Evolutionary conservation across 768 basidiomycete species (phyloP).

Genomic region (Rhodosporidiobolus sp.): DNA sequence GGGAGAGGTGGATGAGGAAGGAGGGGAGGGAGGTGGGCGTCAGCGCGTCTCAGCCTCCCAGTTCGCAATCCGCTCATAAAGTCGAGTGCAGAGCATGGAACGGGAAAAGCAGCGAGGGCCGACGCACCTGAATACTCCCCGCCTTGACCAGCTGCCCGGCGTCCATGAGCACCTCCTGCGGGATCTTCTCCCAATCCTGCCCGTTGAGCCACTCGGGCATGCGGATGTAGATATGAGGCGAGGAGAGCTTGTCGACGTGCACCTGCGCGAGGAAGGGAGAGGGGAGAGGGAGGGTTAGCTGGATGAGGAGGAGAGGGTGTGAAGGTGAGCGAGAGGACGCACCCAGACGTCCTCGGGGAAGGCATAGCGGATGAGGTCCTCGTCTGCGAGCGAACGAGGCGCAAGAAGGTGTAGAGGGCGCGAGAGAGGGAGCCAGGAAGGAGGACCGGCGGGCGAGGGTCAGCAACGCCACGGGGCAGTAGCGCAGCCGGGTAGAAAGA

Average conservation of each 20-base stretch:
- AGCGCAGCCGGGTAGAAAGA: background rate
- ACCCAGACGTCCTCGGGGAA: slow-evolving; percentile 60
- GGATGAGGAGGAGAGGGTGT: background rate
- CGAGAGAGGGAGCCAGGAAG: no score
- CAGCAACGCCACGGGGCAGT: background rate
- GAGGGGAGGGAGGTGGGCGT: background rate
- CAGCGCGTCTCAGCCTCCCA: no score
- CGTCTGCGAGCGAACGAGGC: slow-evolving; percentile 60
- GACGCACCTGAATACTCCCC: slow-evolving; percentile 88
- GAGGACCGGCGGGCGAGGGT: background rate
- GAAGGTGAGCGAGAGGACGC: slow-evolving; percentile 53
- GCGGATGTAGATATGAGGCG: slow-evolving; percentile 94
- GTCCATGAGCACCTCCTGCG: slow-evolving; percentile 70
- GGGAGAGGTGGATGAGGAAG: background rate
- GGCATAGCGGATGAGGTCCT: slow-evolving; percentile 86
- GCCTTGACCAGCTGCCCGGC: slow-evolving; percentile 96
- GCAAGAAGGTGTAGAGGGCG: no score
- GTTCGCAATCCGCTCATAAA: no score
- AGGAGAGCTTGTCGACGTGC: slow-evolving; percentile 60
- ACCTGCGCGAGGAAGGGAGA: background rate
- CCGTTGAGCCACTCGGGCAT: slow-evolving; percentile 64
- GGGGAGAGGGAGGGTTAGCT: background rate
- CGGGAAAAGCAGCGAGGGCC: background rate
- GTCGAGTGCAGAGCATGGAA: background rate
- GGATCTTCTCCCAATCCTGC: slow-evolving; percentile 75